Evolutionary conservation across 352 stramenopile genomes (phyloP).

Genomic region (Plasmopara halstedii): DNA sequence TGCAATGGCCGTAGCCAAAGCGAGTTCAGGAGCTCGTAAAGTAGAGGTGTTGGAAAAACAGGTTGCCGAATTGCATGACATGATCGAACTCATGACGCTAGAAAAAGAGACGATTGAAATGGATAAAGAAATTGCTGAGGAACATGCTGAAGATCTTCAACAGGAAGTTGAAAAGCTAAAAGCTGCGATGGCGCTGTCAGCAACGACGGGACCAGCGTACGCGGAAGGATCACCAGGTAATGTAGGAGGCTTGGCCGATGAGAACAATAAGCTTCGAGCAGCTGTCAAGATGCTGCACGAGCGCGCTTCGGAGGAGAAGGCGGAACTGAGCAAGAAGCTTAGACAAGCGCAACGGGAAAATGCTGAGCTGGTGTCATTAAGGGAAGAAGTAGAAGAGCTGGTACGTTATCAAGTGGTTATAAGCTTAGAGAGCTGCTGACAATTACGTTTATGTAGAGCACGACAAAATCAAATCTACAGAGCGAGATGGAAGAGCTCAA

Average conservation of each 20-base stretch:
- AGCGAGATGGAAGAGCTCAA: slow-evolving; percentile 78
- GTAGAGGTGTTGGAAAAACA: slow-evolving; percentile 61
- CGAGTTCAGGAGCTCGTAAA: slow-evolving; percentile 54
- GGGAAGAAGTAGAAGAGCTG: slow-evolving; percentile 68
- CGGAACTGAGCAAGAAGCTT: slow-evolving; percentile 72
- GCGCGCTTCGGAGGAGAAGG: slow-evolving; percentile 69
- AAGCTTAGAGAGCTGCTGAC: slow-evolving; percentile 1
- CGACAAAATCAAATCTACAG: slow-evolving; percentile 48
- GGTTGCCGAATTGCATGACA: slow-evolving; percentile 65
- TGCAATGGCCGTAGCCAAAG: slow-evolving; percentile 59
- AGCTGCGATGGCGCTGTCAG: slow-evolving; percentile 41
- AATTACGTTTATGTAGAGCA: slow-evolving; percentile 21
- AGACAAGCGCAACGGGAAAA: slow-evolving; percentile 67
- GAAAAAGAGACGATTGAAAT: slow-evolving; percentile 85
- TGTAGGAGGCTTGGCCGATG: slow-evolving; percentile 47
- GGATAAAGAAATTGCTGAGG: slow-evolving; percentile 85
- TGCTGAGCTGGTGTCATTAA: slow-evolving; percentile 48
- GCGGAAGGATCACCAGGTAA: slow-evolving; percentile 16
- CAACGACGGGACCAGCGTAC: slow-evolving; percentile 32
- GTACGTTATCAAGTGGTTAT: slow-evolving; percentile 19
- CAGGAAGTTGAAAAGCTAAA: slow-evolving; percentile 74
- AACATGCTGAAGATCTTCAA: slow-evolving; percentile 65
- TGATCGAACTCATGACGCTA: slow-evolving; percentile 79
- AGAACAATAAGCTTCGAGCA: slow-evolving; percentile 78
- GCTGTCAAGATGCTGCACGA: slow-evolving; percentile 82